phyloP scores from a whole-genome alignment of 208 protist species.

The Kentomonas sorsogonicus region DNA sequence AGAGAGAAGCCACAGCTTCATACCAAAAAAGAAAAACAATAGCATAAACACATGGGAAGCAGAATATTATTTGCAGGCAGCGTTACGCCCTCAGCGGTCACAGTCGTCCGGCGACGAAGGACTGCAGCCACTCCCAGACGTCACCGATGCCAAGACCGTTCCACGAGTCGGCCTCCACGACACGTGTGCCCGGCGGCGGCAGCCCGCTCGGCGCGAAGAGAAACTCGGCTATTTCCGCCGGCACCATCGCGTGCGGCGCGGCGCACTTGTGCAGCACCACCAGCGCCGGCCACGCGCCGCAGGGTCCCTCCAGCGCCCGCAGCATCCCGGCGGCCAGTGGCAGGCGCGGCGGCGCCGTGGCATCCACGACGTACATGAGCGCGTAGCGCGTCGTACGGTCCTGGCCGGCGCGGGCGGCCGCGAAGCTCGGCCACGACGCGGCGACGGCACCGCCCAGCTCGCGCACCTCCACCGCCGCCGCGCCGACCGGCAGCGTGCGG shows the following conservation, averaged over 20 bases:
- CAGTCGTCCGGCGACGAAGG: too few relatives aligned
- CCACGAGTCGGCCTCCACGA: constrained; percentile 73
- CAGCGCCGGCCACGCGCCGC: constrained; percentile 44
- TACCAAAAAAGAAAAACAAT: constrained; percentile 2
- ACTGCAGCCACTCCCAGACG: constrained; percentile 34
- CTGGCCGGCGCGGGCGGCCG: constrained; percentile 20
- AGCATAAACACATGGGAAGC: background rate
- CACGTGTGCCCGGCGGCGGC: background rate
- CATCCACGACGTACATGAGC: constrained; percentile 72
- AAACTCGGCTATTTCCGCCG: constrained; percentile 30
- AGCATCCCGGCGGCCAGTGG: constrained; percentile 37
- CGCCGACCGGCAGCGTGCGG: constrained; percentile 19
- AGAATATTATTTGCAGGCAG: too few relatives aligned
- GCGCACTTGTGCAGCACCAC: constrained; percentile 62
- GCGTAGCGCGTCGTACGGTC: constrained; percentile 7
- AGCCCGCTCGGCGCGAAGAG: constrained; percentile 18
- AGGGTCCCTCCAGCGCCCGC: constrained; percentile 23
- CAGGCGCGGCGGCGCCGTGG: constrained; percentile 48
- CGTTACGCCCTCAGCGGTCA: too few relatives aligned
- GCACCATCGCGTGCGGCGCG: constrained; percentile 34
- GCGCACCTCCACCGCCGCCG: constrained; percentile 37
- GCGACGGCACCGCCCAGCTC: constrained; percentile 63
- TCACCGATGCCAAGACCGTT: constrained; percentile 61
- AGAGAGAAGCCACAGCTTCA: background rate
- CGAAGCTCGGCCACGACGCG: constrained; percentile 63